These are phyloP conservation scores for Polysphondylium violaceum DNA, from an alignment of 78 protist genomes.

Conservation along the genomic window DNA sequence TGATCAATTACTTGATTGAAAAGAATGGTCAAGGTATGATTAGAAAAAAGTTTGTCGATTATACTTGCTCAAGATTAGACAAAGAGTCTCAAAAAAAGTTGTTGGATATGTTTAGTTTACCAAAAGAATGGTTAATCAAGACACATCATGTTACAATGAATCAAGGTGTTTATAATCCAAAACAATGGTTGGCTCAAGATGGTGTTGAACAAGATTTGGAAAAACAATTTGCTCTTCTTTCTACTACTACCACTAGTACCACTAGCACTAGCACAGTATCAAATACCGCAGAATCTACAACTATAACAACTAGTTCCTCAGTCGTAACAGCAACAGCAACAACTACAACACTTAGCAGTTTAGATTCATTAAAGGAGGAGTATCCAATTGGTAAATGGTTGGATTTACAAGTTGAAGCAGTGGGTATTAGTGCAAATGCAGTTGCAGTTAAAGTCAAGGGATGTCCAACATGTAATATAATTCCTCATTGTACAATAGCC, in stretches of 20 bases:
- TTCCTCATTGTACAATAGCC: constrained; percentile 57
- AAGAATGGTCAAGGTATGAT: constrained; percentile 5
- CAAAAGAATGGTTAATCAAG: constrained; percentile 41
- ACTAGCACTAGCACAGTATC: not conserved
- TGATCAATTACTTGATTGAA: constrained; percentile 16
- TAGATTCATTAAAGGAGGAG: not conserved
- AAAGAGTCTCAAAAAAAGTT: constrained; percentile 1
- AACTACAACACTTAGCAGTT: not conserved
- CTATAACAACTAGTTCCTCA: not conserved
- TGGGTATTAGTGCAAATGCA: constrained; percentile 51
- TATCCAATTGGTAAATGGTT: constrained; percentile 24
- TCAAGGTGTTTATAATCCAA: constrained; percentile 11
- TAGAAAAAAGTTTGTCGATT: not conserved
- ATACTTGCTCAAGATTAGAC: constrained; percentile 34
- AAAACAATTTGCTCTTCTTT: not conserved
- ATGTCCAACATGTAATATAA: constrained; percentile 8
- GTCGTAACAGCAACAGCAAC: not conserved
- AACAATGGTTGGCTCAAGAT: constrained; percentile 9
- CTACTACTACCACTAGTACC: constrained; percentile 1
- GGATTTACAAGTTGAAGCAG: constrained; percentile 13
- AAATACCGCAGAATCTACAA: not conserved
- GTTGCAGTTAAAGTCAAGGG: constrained; percentile 50
- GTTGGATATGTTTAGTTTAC: constrained; percentile 15
- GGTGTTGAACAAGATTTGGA: not conserved
- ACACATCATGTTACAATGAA: constrained; percentile 63